phyloP scores from a whole-genome alignment of 2,329 filamentous ascomycete species.

The Dendrostoma leiphaemia region DNA sequence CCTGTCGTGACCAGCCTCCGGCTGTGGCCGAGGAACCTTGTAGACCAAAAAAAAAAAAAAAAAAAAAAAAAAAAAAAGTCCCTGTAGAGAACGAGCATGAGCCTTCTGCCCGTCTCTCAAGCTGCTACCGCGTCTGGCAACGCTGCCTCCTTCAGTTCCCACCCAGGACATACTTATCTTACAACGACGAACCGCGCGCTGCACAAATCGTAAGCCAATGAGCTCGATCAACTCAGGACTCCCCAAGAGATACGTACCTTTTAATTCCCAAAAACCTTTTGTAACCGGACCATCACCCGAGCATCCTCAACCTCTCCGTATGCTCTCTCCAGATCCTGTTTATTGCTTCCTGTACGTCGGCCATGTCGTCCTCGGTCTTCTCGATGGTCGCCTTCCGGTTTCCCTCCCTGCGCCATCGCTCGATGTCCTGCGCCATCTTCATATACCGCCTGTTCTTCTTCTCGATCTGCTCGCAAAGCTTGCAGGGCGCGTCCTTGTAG shows the following conservation, averaged over 20 bases:
- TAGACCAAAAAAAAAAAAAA: too few relatives aligned
- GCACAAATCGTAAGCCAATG: not conserved
- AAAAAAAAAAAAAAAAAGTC: too few relatives aligned
- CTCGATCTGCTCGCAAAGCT: slow-evolving; percentile 83
- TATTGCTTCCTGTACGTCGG: slow-evolving; percentile 61
- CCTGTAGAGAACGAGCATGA: not conserved
- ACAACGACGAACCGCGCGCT: not conserved
- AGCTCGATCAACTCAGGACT: not conserved
- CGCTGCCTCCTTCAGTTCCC: not conserved
- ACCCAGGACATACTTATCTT: not conserved
- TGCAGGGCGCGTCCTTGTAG: slow-evolving; percentile 65
- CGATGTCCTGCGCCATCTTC: slow-evolving; percentile 73
- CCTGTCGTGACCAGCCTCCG: not conserved
- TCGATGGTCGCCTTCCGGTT: slow-evolving; percentile 72
- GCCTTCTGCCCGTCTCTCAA: not conserved
- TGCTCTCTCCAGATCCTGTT: slow-evolving; percentile 42
- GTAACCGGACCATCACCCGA: slow-evolving; percentile 28
- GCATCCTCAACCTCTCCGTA: slow-evolving; percentile 36
- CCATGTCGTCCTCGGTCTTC: slow-evolving; percentile 68
- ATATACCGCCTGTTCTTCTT: slow-evolving; percentile 74
- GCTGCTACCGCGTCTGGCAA: not conserved
- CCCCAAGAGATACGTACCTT: not conserved
- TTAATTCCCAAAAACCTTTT: not conserved
- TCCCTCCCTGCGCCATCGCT: slow-evolving; percentile 74
- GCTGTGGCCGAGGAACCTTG: not conserved